phyloP scores from a whole-genome alignment of 495 filamentous ascomycete species.

The Penicillium dipodomyicola region DNA sequence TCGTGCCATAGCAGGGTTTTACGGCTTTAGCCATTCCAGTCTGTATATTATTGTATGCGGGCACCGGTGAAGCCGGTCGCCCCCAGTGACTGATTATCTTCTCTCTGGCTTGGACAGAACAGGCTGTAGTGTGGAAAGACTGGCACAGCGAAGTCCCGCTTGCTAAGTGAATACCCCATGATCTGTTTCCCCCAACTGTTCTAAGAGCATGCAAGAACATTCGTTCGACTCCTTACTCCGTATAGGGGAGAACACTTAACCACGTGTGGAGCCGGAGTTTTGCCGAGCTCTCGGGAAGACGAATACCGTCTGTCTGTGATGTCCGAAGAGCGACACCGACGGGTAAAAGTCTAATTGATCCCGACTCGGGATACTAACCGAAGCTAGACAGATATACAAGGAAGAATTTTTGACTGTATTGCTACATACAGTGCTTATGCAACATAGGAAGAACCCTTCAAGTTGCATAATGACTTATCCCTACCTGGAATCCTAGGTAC shows the following conservation, averaged over 20 bases:
- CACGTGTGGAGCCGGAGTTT: conserved; percentile 17
- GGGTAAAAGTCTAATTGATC: conserved; percentile 6
- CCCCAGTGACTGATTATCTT: conserved; percentile 6
- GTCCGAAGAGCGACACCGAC: not conserved
- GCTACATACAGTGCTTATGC: not conserved
- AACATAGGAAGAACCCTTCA: not conserved
- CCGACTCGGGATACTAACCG: not conserved
- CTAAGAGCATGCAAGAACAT: not conserved
- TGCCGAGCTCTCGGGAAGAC: conserved; percentile 14
- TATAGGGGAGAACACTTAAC: conserved; percentile 27
- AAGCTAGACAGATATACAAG: not conserved
- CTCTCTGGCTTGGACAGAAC: conserved; percentile 19
- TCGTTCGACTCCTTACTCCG: not conserved
- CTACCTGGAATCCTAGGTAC: not conserved
- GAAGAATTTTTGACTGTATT: not conserved
- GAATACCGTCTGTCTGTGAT: not conserved
- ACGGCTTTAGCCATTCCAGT: conserved; percentile 17
- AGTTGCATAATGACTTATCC: not conserved
- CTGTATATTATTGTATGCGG: not conserved
- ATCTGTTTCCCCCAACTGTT: conserved; percentile 7
- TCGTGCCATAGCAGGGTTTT: not conserved
- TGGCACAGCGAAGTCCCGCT: conserved; percentile 11
- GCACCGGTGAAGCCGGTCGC: conserved; percentile 11
- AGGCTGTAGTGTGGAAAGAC: not conserved
- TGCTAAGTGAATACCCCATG: conserved; percentile 12